These are phyloP conservation scores for Hanseniaspora nectarophila DNA, from an alignment of 805 yeast genomes.

Conservation along the genomic window DNA sequence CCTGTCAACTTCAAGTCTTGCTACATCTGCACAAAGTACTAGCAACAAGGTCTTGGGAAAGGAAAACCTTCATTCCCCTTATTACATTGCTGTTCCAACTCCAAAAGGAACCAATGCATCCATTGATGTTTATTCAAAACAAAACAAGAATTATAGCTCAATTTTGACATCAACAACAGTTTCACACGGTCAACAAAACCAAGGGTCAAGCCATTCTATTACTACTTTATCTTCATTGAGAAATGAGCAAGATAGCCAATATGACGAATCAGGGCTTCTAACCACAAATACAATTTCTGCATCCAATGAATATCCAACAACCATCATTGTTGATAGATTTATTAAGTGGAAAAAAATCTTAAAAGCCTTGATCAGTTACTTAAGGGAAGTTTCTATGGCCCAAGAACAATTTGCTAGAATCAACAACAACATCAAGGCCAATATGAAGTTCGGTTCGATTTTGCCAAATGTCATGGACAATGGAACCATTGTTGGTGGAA, in stretches of 20 bases:
- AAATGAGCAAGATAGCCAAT: background rate
- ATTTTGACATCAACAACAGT: slow-evolving; percentile 10
- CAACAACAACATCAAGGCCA: slow-evolving; percentile 63
- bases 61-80: slow-evolving; percentile 26
- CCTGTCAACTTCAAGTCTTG: background rate
- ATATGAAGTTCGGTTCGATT: slow-evolving; percentile 35
- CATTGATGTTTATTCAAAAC: background rate
- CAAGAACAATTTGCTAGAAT: slow-evolving; percentile 62
- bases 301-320: slow-evolving; percentile 52
- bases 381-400: slow-evolving; percentile 62
- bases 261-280: slow-evolving; percentile 13
- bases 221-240: background rate
- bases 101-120: slow-evolving; percentile 21
- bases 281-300: slow-evolving; percentile 1
- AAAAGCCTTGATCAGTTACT: slow-evolving; percentile 55
- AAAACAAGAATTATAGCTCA: background rate
- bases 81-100: slow-evolving; percentile 27
- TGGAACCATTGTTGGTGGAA: slow-evolving; percentile 28
- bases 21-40: background rate
- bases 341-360: slow-evolving; percentile 70
- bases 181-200: background rate
- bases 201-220: background rate
- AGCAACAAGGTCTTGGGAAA: slow-evolving; percentile 21
- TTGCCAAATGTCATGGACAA: slow-evolving; percentile 29
- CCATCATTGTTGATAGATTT: slow-evolving; percentile 64